Evolutionary conservation across 2,329 filamentous ascomycete genomes (phyloP).

Genomic region (Fusarium pseudoanthophilum): DNA sequence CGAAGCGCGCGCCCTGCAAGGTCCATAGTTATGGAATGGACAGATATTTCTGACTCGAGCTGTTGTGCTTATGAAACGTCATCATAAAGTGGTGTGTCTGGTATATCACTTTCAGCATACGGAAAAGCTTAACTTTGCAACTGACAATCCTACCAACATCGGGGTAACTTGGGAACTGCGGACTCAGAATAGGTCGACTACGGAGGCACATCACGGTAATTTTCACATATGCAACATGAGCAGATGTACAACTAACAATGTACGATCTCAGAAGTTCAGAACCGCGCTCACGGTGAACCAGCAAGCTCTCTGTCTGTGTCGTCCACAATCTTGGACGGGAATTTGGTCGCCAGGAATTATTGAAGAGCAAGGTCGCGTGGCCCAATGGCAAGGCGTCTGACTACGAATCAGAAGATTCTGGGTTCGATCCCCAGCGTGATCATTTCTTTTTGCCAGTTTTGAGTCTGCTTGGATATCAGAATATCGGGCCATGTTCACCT

Average conservation of each 20-base stretch:
- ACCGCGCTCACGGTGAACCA: neutral
- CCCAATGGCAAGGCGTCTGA: constrained; percentile 47
- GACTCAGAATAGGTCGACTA: neutral
- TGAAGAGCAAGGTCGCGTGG: constrained; percentile 34
- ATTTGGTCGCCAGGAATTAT: neutral
- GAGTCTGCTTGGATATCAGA: neutral
- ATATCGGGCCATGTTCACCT: neutral
- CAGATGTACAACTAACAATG: neutral
- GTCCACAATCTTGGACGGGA: neutral
- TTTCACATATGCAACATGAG: neutral
- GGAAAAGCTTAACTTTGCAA: neutral
- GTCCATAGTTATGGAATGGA: neutral
- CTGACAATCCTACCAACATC: too few relatives aligned
- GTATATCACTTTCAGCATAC: neutral
- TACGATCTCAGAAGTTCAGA: neutral
- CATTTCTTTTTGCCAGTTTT: constrained; percentile 21
- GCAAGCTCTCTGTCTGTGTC: neutral
- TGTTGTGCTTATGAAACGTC: neutral
- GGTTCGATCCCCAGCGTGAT: constrained; percentile 46
- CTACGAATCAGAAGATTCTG: constrained; percentile 50
- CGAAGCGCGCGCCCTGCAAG: neutral
- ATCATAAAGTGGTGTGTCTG: neutral
- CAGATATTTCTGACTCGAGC: neutral
- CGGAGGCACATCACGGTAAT: neutral
- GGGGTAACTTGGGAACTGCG: neutral